Conservation (phyloP, 2,329 filamentous ascomycete genomes). For the Hypoxylon sp. region DNA sequence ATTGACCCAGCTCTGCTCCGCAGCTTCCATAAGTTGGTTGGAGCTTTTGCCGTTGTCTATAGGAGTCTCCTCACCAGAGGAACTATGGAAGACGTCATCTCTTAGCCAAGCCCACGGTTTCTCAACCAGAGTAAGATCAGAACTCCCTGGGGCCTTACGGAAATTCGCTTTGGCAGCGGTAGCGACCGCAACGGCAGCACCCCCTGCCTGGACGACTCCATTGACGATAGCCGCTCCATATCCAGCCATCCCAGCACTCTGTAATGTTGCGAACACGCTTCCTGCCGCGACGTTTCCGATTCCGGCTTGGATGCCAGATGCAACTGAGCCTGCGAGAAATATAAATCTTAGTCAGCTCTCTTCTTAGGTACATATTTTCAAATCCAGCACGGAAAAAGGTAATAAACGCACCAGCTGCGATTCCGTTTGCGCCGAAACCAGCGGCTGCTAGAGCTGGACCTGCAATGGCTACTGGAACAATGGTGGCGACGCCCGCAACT, state of each 20-base stretch:
- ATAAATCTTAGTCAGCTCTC: neutral
- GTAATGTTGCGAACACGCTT: constrained; percentile 45
- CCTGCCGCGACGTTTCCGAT: constrained; percentile 46
- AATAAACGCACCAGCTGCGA: constrained; percentile 39
- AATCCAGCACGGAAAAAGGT: too few species aligned
- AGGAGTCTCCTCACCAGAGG: neutral
- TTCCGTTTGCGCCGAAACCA: constrained; percentile 44
- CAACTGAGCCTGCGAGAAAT: constrained; percentile 39
- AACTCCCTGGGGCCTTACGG: neutral
- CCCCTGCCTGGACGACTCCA: constrained; percentile 34
- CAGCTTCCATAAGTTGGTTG: neutral
- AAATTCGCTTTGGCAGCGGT: constrained; percentile 1
- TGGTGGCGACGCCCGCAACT: constrained; percentile 17
- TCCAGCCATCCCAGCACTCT: constrained; percentile 48
- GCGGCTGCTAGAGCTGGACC: constrained; percentile 33
- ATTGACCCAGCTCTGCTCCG: neutral
- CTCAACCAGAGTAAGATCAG: neutral
- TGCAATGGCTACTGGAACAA: constrained; percentile 33
- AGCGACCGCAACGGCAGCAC: constrained; percentile 11
- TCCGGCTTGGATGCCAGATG: constrained; percentile 42
- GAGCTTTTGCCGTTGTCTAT: neutral
- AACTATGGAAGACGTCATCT: neutral
- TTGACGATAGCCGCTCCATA: constrained; percentile 48
- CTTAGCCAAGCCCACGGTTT: constrained; percentile 1
- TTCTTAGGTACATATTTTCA: too few species aligned